Evolutionary conservation across 768 basidiomycete species (phyloP).

Genomic region (Boletellus sp.): DNA sequence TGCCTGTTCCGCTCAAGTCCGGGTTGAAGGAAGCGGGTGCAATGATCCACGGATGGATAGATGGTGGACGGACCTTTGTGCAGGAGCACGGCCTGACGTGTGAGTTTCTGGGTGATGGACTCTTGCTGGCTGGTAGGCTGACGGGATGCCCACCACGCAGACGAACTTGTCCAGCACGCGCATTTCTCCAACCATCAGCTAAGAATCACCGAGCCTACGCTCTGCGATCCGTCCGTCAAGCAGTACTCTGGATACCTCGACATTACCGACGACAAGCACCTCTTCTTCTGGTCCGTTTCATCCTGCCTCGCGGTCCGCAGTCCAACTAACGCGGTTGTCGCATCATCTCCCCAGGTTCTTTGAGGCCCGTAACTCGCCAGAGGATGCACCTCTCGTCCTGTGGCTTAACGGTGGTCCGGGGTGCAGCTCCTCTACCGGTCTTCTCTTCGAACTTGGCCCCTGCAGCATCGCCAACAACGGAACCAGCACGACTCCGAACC

Average conservation of each 20-base stretch:
- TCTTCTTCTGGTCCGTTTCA: constrained; percentile 76
- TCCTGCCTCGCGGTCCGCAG: not conserved
- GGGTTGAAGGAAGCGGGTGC: constrained; percentile 41
- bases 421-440: constrained; percentile 73
- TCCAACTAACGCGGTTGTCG: not conserved
- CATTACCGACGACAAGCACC: constrained; percentile 70
- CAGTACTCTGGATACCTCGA: constrained; percentile 85
- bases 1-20: constrained; percentile 42
- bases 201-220: constrained; percentile 59
- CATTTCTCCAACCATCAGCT: constrained; percentile 52
- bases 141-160: constrained; percentile 22
- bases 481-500: constrained; percentile 66
- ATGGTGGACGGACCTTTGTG: constrained; percentile 63
- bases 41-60: constrained; percentile 57
- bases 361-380: constrained; percentile 72
- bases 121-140: not conserved
- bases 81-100: constrained; percentile 70
- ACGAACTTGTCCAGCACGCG: constrained; percentile 61
- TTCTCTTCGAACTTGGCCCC: constrained; percentile 91
- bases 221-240: constrained; percentile 74
- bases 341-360: constrained; percentile 63
- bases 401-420: constrained; percentile 88
- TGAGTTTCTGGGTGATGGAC: constrained; percentile 36
- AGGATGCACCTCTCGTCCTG: constrained; percentile 76
- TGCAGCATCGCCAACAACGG: constrained; percentile 72